Base-by-base conservation (phyloP, 805 yeast species). In the Pichia eremophila region DNA sequence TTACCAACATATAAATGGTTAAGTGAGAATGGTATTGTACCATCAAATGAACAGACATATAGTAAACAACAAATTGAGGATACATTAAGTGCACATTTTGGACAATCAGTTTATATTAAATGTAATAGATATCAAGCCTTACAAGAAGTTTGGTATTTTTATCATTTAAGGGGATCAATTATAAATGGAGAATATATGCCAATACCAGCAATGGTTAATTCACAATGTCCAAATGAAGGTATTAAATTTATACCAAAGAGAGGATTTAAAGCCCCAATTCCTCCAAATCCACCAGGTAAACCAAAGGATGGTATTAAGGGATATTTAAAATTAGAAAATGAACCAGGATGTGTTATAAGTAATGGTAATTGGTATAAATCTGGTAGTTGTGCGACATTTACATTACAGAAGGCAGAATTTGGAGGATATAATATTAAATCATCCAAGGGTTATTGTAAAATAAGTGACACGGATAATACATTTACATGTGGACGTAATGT, bases 371-470 rank as follows among this genome's bases (percentile, higher is more conserved):
- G 95, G 93, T 86, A 83, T 66, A 61, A 74, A 5, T 71, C 73
- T 17, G 96, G 96, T 1, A 78, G 93, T 0, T 91, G 97, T 64
- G 98, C 96, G 5, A 79, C 83, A 6, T 90, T 73, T 66, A 72
- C 72, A 27, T 56, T 85, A 27, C 58, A 64, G 32, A 73, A 79
- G 46, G 77, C 83, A 32, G 74, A 75, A 34, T 79, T 78, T 63
- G 93, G 93, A 4, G 93, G 93, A n/a, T 75, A 78, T 57, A 75
- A 79, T 48, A 59, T 90, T 41, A 72, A 72, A 50, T 75, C 93
- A 1, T 77, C 86, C 38, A 79, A 75, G 56, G 97, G 97, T 0
- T 75, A 70, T 51, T 90, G 97, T 67, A 82, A 79, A 2, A 53
- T 81, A 4, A 64, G 58, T 46, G 40, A 47, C 1, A 52, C 48